A percentile compares a stretch with the other conserved stretches of the same genome.
Conservation (phyloP, 257 asterid genomes). For the Nicotiana paniculata region DNA sequence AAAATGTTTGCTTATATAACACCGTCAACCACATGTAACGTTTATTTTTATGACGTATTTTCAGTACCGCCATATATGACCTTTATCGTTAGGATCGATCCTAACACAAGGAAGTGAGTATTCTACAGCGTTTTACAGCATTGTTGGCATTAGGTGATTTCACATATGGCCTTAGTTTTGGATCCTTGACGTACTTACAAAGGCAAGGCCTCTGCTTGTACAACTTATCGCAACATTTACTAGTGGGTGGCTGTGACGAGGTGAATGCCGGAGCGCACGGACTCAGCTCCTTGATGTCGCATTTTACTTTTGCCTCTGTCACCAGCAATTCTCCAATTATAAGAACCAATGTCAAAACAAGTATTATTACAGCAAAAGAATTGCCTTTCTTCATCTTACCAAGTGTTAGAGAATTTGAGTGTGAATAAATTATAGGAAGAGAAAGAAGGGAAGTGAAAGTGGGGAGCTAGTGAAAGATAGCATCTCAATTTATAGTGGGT, state of each 20-base stretch:
- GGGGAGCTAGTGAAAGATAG: background rate
- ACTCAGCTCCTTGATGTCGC: constrained; percentile 4
- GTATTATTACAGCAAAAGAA: background rate
- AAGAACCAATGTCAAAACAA: background rate
- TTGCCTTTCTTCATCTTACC: background rate
- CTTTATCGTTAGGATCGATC: background rate
- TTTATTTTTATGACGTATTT: background rate
- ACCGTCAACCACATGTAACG: too few relatives aligned
- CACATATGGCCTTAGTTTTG: constrained; percentile 15
- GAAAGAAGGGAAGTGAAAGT: background rate
- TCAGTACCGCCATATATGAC: background rate
- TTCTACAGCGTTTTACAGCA: constrained; percentile 10
- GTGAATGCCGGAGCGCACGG: constrained; percentile 11
- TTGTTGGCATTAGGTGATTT: constrained; percentile 21
- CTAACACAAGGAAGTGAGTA: constrained; percentile 4
- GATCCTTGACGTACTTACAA: constrained; percentile 18
- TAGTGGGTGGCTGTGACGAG: background rate
- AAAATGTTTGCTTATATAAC: too few relatives aligned
- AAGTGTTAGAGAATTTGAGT: background rate
- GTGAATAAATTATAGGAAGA: too few relatives aligned
- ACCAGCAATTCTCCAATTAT: background rate
- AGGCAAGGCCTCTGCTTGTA: constrained; percentile 24
- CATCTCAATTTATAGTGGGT: background rate
- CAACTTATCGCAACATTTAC: constrained; percentile 16
- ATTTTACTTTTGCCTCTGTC: constrained; percentile 9